phyloP scores from a whole-genome alignment of 2,329 filamentous ascomycete species.

The Aspergillus carbonarius region DNA sequence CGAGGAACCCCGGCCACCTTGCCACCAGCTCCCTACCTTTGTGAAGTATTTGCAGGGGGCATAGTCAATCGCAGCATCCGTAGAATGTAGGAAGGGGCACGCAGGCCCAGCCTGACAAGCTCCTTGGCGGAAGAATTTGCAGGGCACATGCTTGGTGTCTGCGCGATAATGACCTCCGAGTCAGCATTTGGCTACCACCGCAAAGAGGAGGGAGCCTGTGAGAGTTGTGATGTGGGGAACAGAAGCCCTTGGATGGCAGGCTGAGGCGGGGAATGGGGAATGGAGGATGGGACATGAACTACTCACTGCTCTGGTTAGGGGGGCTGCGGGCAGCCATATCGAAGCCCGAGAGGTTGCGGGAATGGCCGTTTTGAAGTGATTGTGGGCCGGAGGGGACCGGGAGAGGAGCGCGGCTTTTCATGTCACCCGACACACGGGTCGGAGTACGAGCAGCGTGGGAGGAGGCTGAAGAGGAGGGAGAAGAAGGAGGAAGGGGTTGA shows the following conservation, averaged over 20 bases:
- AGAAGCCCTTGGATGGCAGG: background rate
- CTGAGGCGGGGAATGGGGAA: background rate
- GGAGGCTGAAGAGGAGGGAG: conserved; percentile 15
- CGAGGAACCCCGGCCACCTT: background rate
- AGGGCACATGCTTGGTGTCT: conserved; percentile 97
- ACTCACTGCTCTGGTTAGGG: conserved; percentile 46
- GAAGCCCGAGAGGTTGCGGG: conserved; percentile 43
- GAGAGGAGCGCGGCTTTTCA: conserved; percentile 43
- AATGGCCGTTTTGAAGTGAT: conserved; percentile 41
- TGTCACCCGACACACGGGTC: conserved; percentile 35
- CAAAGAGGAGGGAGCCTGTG: background rate
- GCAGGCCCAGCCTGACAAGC: conserved; percentile 93
- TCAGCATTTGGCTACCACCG: background rate
- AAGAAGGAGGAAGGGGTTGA: conserved; percentile 19
- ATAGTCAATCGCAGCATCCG: conserved; percentile 78
- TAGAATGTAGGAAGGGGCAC: conserved; percentile 94
- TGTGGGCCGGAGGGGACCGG: conserved; percentile 37
- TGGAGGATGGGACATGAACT: conserved; percentile 1
- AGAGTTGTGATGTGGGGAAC: background rate
- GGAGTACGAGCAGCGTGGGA: conserved; percentile 25
- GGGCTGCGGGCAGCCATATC: conserved; percentile 49
- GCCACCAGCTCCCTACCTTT: conserved; percentile 62
- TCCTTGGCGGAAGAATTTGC: conserved; percentile 98
- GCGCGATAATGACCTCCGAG: background rate
- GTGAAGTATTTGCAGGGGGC: conserved; percentile 97